These are phyloP conservation scores for Alternaria panax DNA, from an alignment of 2,329 filamentous ascomycete species.

Conservation along the genomic window DNA sequence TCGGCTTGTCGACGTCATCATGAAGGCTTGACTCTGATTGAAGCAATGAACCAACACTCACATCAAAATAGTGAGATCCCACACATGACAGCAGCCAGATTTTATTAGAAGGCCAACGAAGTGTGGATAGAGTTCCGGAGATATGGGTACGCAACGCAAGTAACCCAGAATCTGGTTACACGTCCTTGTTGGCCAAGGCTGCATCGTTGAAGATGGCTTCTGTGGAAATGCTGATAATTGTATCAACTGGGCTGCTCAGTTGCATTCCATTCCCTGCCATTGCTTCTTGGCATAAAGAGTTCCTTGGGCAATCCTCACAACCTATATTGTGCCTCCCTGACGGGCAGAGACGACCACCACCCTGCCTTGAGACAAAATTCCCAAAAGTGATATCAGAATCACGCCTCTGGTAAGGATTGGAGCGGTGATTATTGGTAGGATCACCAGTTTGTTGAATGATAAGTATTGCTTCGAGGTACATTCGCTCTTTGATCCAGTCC, in stretches of 20 bases:
- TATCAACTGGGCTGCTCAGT: background rate
- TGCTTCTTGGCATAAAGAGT: background rate
- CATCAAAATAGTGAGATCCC: too few relatives aligned
- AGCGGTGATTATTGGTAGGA: too few relatives aligned
- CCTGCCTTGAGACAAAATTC: background rate
- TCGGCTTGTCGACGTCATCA: background rate
- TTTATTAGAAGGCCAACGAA: too few relatives aligned
- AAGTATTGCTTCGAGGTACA: slow-evolving; percentile 14
- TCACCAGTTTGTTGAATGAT: too few relatives aligned
- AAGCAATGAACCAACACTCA: background rate
- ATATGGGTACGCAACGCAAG: too few relatives aligned
- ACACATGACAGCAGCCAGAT: too few relatives aligned
- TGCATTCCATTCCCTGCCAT: background rate
- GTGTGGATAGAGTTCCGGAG: too few relatives aligned
- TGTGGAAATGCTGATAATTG: too few relatives aligned
- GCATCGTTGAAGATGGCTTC: too few relatives aligned
- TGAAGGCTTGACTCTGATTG: background rate
- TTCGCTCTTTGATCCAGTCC: slow-evolving; percentile 35
- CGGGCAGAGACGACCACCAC: background rate
- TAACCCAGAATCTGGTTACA: too few relatives aligned
- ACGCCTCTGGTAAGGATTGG: background rate
- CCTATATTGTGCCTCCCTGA: too few relatives aligned
- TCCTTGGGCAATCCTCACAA: rapidly evolving
- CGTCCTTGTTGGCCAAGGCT: background rate
- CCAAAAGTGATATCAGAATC: background rate